Conservation (phyloP, 108 stramenopile species). For the Skeletonema grethae region DNA sequence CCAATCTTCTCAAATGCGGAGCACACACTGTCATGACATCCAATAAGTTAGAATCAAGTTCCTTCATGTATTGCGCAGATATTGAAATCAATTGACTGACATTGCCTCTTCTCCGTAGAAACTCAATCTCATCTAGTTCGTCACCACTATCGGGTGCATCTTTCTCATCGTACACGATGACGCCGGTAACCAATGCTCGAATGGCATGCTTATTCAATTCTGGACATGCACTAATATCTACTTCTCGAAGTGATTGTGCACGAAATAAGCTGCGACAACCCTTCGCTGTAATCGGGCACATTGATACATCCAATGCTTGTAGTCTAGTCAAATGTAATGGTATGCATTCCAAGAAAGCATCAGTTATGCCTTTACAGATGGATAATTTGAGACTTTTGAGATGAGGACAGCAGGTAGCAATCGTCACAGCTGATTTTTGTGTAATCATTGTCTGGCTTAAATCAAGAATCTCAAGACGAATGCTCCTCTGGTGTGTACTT, state of each 20-base stretch:
- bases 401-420: conserved; percentile 13
- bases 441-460: conserved; percentile 19
- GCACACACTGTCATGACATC: conserved; percentile 10
- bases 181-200: conserved; percentile 13
- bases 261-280: conserved; percentile 25
- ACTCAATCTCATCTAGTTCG: background rate
- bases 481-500: background rate
- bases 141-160: conserved; percentile 3
- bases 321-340: conserved; percentile 8
- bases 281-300: conserved; percentile 18
- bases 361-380: conserved; percentile 13
- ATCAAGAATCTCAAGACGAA: conserved; percentile 21
- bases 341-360: conserved; percentile 16
- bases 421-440: background rate
- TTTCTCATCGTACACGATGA: background rate
- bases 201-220: conserved; percentile 18
- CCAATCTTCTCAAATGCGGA: conserved; percentile 24
- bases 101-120: background rate
- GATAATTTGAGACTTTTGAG: conserved; percentile 22
- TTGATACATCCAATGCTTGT: conserved; percentile 23
- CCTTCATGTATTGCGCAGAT: conserved; percentile 18
- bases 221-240: conserved; percentile 24
- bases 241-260: conserved; percentile 14
- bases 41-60: conserved; percentile 15
- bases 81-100: conserved; percentile 26